Evolutionary conservation across 148 eudicot genomes (phyloP), one percentile per base, ranked within the genome.

Genomic region (Chenopodium formosanum): DNA sequence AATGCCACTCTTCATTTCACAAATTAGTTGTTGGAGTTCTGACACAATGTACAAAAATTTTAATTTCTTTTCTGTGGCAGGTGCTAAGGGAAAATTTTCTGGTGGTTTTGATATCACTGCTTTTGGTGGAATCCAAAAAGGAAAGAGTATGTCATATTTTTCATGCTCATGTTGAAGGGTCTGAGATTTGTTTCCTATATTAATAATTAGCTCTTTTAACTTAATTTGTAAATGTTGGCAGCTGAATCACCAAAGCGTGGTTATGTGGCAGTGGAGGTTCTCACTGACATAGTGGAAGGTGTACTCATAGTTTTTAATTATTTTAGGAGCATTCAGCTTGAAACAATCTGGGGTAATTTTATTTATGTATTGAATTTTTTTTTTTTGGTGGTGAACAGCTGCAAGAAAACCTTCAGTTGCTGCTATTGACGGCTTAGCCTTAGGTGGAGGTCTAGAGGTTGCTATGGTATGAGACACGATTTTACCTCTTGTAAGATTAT

Each of bases 381-480:
- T 23, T 31, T 40, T 40, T 40, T 40, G 44, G 63, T 50, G 27
- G 70, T 67, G 58, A 74, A 20, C 85, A 96, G 99, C 91, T 87
- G 93, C 95, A 25, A 91, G 82, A 75, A 96, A 96, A 82, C 99
- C 99, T 34, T 90, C 94, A 37, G 99, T 96, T 82, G 98, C 97
- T 76, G 98, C 99, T 76, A 89, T 96, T 78, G 97, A 96, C 87
- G 99, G 99, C 78, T 88, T 93, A 62, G 98, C 99, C 62, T 86
- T 94, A 73, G 99, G 99, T 83, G 99, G 98, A 79, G 99, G 99
- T 40, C 77, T 96, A 84, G 99, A 96, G 86, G 95, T 96, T 84
- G 94, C 99, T 74, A 96, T 96, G 99, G 99, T 96, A 87, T 79
- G 94, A 53, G 74, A 73, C 58, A 60, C 83, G 40, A 31, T 63